Conservation (phyloP, 768 basidiomycete species). For the Trametes cinnabarina region DNA sequence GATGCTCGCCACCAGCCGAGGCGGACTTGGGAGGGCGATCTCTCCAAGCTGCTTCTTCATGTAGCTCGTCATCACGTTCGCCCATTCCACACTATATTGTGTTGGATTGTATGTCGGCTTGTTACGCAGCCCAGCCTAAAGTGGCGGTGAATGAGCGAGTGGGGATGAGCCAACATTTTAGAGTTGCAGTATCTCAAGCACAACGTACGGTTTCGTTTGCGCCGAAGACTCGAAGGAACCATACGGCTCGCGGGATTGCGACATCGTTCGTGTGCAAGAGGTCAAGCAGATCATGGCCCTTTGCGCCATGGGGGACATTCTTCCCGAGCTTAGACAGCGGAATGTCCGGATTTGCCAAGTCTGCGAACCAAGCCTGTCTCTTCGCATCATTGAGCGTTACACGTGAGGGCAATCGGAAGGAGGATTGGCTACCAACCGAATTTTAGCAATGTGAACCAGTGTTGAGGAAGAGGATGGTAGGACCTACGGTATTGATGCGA, state of each 20-base stretch:
- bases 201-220: slow-evolving; percentile 78
- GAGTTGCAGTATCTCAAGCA: background rate
- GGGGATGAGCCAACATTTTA: background rate
- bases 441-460: background rate
- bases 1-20: slow-evolving; percentile 72
- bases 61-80: slow-evolving; percentile 75
- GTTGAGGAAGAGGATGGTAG: background rate
- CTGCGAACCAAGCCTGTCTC: slow-evolving; percentile 79
- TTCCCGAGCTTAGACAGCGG: slow-evolving; percentile 80
- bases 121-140: slow-evolving; percentile 76
- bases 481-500: slow-evolving; percentile 64
- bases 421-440: slow-evolving; percentile 46
- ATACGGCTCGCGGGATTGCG: slow-evolving; percentile 77
- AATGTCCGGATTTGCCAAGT: slow-evolving; percentile 77
- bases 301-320: slow-evolving; percentile 83
- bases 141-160: background rate
- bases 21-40: slow-evolving; percentile 76
- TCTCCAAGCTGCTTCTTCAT: slow-evolving; percentile 81
- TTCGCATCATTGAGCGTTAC: slow-evolving; percentile 80
- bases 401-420: slow-evolving; percentile 79
- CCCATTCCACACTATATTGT: slow-evolving; percentile 85
- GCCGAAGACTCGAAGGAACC: slow-evolving; percentile 85
- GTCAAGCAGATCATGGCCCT: slow-evolving; percentile 81
- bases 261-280: slow-evolving; percentile 74
- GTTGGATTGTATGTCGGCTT: slow-evolving; percentile 79